Evolutionary conservation across 2,329 filamentous ascomycete genomes (phyloP).

Genomic region (Aspergillus sp.): DNA sequence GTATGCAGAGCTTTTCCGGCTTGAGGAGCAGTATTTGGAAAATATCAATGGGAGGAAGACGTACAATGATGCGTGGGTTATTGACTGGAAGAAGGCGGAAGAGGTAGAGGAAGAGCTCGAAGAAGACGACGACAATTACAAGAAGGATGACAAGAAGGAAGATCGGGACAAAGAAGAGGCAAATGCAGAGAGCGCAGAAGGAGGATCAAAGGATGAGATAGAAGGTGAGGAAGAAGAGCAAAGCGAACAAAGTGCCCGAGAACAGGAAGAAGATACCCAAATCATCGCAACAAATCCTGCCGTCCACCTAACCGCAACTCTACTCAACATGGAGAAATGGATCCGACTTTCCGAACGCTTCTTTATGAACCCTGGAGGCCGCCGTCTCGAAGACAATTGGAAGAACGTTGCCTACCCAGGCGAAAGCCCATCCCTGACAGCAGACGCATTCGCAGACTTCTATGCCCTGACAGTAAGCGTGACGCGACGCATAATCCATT

Average conservation of each 20-base stretch:
- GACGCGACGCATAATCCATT: slow-evolving; percentile 62
- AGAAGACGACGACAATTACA: slow-evolving; percentile 1
- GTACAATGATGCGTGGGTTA: slow-evolving; percentile 59
- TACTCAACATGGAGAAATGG: slow-evolving; percentile 56
- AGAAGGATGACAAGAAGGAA: slow-evolving; percentile 11
- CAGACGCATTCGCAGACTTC: slow-evolving; percentile 69
- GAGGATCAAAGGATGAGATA: background rate
- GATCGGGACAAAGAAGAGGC: slow-evolving; percentile 6
- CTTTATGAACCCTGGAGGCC: slow-evolving; percentile 64
- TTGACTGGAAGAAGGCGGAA: slow-evolving; percentile 38
- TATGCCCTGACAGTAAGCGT: slow-evolving; percentile 59
- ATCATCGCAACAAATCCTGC: slow-evolving; percentile 5
- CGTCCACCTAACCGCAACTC: slow-evolving; percentile 42
- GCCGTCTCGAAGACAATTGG: slow-evolving; percentile 60
- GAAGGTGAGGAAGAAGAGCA: slow-evolving; percentile 20
- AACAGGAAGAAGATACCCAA: slow-evolving; percentile 20
- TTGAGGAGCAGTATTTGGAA: slow-evolving; percentile 57
- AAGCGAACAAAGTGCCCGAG: background rate
- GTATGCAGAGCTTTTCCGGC: slow-evolving; percentile 57
- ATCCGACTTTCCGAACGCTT: slow-evolving; percentile 55
- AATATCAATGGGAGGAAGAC: slow-evolving; percentile 50
- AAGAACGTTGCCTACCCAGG: slow-evolving; percentile 44
- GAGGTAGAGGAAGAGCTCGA: slow-evolving; percentile 21
- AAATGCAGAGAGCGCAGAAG: background rate
- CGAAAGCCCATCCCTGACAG: slow-evolving; percentile 60